Base-by-base conservation (phyloP, 371 early-diverging fungal species). In the Mortierella polycephala region DNA sequence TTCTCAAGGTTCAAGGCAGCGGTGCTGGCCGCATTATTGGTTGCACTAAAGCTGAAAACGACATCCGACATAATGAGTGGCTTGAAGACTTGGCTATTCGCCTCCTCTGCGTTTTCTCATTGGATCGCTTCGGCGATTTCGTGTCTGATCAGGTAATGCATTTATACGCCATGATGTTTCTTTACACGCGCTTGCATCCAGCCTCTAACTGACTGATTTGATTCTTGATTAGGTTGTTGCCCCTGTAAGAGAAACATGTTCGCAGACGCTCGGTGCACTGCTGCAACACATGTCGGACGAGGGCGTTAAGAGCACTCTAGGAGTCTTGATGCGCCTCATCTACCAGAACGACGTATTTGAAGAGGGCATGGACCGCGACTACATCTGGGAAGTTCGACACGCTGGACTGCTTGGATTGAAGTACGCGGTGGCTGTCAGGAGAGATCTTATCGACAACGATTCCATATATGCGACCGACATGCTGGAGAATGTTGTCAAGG, bases 51-150 rank as follows among this genome's bases (percentile, higher is more conserved):
- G 83, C 76, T 13, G 85, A 83, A 47, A 98, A 98, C 73, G 83
- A 85, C 16, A 56, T 57, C 44, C 81, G 90, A 30, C 96, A 99
- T 74, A 84, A 91, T 66, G 85, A 81, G 45, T 96, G 93, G 89
- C 82, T 95, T 9, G 95, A 96, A 67, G 97, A 99, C 79, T 85
- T 94, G 5, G 90, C 93, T 0, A 91, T 96, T 49, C 89, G 97
- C 7, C 84, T 99, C 30, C 74, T 97, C 30, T 96, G 96, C 75
- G 97, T 99, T 9, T 93, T 99, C 74, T 91, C 95, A 1, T 84
- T 97, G 51, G 99, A 99, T 82, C 89, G 97, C 37, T 99, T 99
- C 81, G 95, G 95, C 7, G 99, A 99, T 83, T 99, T 96, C 83
- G 95, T 96, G 10, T 94, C 95, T 10, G 98, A 98, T 81, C 95